Conservation (phyloP, 306 rosid genomes). For the Cucumis cinereus region DNA sequence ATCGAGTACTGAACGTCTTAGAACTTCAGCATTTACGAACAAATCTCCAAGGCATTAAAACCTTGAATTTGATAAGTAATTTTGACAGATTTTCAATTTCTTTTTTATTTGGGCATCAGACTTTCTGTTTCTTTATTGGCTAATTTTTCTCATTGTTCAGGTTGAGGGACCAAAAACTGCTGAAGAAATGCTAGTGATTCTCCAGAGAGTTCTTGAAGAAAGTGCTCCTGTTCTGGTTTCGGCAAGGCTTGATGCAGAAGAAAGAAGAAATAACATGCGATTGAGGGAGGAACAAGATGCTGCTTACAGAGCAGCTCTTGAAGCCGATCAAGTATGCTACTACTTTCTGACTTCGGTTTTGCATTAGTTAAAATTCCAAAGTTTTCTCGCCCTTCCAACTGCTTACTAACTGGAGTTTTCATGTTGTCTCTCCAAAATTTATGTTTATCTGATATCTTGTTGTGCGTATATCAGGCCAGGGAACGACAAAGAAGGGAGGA, state of each 20-base stretch:
- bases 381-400: not conserved
- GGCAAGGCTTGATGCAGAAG: constrained; percentile 86
- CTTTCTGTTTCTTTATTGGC: not conserved
- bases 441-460: not conserved
- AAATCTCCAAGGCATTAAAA: not conserved
- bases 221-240: constrained; percentile 72
- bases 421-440: not conserved
- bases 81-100: not conserved
- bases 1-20: not conserved
- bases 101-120: not conserved
- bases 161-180: constrained; percentile 83
- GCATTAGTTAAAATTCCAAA: not conserved
- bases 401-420: not conserved
- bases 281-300: constrained; percentile 99
- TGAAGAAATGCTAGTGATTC: constrained; percentile 62
- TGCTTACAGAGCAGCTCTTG: constrained; percentile 94
- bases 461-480: constrained; percentile 51
- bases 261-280: constrained; percentile 57
- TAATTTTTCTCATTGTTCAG: constrained; percentile 29
- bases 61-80: not conserved
- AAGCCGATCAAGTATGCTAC: constrained; percentile 89
- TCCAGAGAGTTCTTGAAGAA: constrained; percentile 90
- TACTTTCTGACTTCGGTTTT: not conserved
- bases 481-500: constrained; percentile 82
- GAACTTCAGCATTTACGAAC: not conserved